A percentile compares a stretch with the other conserved stretches of the same genome.
Evolutionary conservation across 148 eudicot species (phyloP).

Genomic region (Silene latifolia): DNA sequence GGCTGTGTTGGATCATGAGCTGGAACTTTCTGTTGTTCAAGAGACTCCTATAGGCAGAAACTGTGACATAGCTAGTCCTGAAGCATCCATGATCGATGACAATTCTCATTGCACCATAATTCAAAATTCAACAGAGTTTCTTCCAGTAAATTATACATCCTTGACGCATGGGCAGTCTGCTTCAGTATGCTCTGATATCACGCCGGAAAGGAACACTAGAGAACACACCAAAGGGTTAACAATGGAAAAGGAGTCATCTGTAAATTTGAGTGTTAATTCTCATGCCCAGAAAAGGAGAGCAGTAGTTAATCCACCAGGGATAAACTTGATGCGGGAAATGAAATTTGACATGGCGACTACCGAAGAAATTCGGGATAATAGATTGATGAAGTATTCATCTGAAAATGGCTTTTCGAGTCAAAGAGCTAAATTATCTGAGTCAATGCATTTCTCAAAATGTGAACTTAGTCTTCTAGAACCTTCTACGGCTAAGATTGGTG

Average conservation of each 20-base stretch:
- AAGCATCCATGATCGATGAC: conserved; percentile 39
- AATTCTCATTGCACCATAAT: conserved; percentile 42
- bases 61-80: conserved; percentile 31
- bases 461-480: conserved; percentile 24
- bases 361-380: conserved; percentile 21
- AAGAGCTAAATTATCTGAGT: conserved; percentile 20
- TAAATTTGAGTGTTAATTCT: conserved; percentile 64
- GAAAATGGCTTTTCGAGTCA: conserved; percentile 22
- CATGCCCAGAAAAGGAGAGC: conserved; percentile 63
- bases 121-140: conserved; percentile 34
- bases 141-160: conserved; percentile 28
- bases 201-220: conserved; percentile 47
- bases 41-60: conserved; percentile 40
- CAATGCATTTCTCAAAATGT: conserved; percentile 23
- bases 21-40: conserved; percentile 41
- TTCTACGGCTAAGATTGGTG: conserved; percentile 15
- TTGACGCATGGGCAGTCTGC: conserved; percentile 24
- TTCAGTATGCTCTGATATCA: conserved; percentile 35
- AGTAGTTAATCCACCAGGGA: conserved; percentile 30
- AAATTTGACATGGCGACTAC: conserved; percentile 29
- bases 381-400: conserved; percentile 26
- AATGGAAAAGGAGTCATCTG: conserved; percentile 41
- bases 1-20: conserved; percentile 30
- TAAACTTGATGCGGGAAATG: conserved; percentile 30
- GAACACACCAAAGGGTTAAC: conserved; percentile 21